Conservation (phyloP, 2,329 filamentous ascomycete species). For the Colletotrichum endophyticum region DNA sequence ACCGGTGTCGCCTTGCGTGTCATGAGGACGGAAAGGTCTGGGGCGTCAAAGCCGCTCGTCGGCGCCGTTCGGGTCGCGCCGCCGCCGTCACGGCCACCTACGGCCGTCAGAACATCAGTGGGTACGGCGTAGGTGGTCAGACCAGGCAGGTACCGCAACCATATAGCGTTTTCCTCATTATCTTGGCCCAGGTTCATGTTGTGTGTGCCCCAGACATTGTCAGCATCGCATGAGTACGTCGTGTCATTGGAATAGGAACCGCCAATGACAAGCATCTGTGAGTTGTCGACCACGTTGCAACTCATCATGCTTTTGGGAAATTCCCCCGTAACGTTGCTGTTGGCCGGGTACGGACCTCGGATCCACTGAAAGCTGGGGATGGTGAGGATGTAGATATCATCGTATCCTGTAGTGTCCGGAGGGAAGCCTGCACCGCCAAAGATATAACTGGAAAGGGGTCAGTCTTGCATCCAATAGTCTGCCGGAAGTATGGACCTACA, state of each 20-base stretch:
- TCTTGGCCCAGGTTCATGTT: not conserved
- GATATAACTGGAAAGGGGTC: not conserved
- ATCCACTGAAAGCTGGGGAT: conserved; percentile 78
- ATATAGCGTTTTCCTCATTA: not conserved
- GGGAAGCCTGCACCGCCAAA: not conserved
- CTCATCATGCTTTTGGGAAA: not conserved
- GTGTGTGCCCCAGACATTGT: not conserved
- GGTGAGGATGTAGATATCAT: conserved; percentile 77
- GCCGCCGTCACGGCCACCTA: not conserved
- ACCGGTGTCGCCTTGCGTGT: not conserved
- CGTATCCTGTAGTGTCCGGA: conserved; percentile 47
- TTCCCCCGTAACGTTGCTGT: not conserved
- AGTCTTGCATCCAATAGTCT: rapidly evolving
- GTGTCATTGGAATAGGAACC: not conserved
- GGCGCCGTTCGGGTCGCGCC: not conserved
- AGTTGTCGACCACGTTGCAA: not conserved
- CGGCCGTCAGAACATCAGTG: not conserved
- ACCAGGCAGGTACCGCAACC: not conserved
- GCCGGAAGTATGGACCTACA: not conserved
- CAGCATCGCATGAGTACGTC: not conserved
- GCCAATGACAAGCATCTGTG: not conserved
- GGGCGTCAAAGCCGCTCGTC: not conserved
- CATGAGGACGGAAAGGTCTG: not conserved
- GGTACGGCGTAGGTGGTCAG: not conserved
- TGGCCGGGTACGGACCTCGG: conserved; percentile 36